Evolutionary conservation across 2,329 filamentous ascomycete genomes (phyloP).

Genomic region (Drechslerella dactyloides): DNA sequence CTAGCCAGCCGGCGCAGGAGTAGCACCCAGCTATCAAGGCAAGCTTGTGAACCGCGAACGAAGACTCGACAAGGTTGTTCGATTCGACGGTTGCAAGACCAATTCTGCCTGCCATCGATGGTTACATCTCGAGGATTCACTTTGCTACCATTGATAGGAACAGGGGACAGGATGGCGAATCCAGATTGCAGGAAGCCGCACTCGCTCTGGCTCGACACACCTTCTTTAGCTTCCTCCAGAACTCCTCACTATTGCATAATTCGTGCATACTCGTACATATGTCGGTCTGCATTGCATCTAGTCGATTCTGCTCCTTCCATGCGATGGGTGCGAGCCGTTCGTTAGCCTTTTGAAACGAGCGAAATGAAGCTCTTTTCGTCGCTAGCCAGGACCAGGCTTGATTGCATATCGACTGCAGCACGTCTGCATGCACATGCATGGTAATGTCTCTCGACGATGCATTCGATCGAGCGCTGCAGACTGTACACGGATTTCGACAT

Average conservation of each 20-base stretch:
- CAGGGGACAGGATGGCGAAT: constrained; percentile 10
- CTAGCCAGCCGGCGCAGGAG: constrained; percentile 3
- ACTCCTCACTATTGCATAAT: constrained; percentile 44
- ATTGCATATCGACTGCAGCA: constrained; percentile 3
- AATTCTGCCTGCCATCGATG: background rate
- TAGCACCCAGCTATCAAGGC: background rate
- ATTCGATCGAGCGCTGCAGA: background rate
- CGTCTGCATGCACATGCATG: constrained; percentile 1
- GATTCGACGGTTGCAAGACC: background rate
- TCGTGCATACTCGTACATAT: constrained; percentile 32
- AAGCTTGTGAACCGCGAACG: background rate
- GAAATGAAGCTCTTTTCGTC: background rate
- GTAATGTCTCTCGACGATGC: constrained; percentile 1
- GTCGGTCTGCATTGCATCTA: constrained; percentile 2
- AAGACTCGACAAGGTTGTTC: background rate
- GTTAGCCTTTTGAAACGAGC: background rate
- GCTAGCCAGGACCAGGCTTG: constrained; percentile 1
- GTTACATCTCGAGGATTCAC: constrained; percentile 1
- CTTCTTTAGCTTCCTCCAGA: constrained; percentile 20
- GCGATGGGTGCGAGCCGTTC: constrained; percentile 21
- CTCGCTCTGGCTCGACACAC: constrained; percentile 18
- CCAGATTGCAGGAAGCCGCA: constrained; percentile 27
- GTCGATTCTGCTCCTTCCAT: constrained; percentile 10
- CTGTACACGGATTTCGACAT: background rate
- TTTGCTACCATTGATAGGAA: background rate